These are phyloP conservation scores for Calonectria multiphialidica DNA, from an alignment of 2,329 filamentous ascomycete genomes.

Conservation along the genomic window DNA sequence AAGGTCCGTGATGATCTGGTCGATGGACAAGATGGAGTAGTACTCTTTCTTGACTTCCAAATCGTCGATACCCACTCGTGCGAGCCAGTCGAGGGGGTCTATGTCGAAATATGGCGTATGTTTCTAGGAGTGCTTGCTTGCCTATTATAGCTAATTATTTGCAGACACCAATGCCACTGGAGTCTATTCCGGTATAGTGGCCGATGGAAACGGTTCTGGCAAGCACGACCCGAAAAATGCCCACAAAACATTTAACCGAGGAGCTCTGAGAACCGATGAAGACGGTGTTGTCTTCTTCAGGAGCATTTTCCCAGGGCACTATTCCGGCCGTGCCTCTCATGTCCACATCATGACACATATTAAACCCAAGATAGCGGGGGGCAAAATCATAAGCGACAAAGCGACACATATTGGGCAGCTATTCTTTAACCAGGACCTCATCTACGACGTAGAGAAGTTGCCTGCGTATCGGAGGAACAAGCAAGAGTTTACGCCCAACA, in stretches of 20 bases:
- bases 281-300: constrained; percentile 50
- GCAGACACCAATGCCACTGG: constrained; percentile 45
- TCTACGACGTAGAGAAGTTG: constrained; percentile 58
- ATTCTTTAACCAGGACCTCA: constrained; percentile 68
- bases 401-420: constrained; percentile 69
- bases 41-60: constrained; percentile 19
- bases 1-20: not conserved
- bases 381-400: constrained; percentile 58
- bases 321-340: constrained; percentile 50
- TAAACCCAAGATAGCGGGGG: constrained; percentile 53
- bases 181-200: constrained; percentile 52
- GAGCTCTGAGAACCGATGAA: constrained; percentile 48
- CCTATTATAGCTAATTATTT: not conserved
- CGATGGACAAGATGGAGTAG: constrained; percentile 2
- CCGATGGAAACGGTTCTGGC: constrained; percentile 49
- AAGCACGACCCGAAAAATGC: constrained; percentile 38
- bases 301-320: constrained; percentile 52
- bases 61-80: constrained; percentile 12
- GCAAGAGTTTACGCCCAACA: constrained; percentile 58
- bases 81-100: constrained; percentile 15
- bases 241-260: constrained; percentile 47
- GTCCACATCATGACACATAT: constrained; percentile 47
- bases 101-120: constrained; percentile 23
- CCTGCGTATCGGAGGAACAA: constrained; percentile 57
- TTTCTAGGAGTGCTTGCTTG: not conserved